phyloP scores from a whole-genome alignment of 129 eudicot genomes.

The Ambrosia artemisiifolia region DNA sequence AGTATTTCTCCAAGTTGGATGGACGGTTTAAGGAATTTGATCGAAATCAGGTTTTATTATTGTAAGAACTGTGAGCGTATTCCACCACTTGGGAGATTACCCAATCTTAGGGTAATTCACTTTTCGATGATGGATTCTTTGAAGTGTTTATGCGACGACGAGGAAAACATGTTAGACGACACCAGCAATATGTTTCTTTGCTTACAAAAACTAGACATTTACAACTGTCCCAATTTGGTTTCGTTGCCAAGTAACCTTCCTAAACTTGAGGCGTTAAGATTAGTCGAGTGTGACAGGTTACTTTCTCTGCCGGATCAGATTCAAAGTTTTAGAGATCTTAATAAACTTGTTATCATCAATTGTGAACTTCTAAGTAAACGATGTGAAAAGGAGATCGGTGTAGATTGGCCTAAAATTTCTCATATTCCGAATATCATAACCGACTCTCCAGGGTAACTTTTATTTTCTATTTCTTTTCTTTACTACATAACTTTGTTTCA shows the following conservation, averaged over 20 bases:
- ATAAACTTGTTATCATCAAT: background rate
- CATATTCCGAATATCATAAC: slow-evolving; percentile 1
- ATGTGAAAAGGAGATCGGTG: slow-evolving; percentile 11
- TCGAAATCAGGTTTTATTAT: background rate
- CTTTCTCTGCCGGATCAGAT: background rate
- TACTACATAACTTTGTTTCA: too few relatives aligned
- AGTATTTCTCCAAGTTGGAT: slow-evolving; percentile 16
- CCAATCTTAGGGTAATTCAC: background rate
- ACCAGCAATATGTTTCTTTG: background rate
- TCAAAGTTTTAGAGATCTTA: background rate
- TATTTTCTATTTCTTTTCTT: background rate
- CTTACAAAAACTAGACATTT: background rate
- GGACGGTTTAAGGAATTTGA: background rate
- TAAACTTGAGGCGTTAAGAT: background rate
- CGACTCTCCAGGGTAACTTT: background rate
- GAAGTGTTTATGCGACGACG: slow-evolving; percentile 2
- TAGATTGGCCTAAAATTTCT: slow-evolving; percentile 19
- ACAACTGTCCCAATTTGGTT: background rate
- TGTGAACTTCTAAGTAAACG: background rate
- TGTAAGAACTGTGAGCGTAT: background rate
- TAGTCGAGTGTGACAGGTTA: background rate
- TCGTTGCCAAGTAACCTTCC: slow-evolving; percentile 5
- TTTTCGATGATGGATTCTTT: background rate
- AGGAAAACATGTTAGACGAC: background rate
- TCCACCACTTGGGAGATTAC: slow-evolving; percentile 18